Percentiles rank a stretch among this genome's conserved stretches.
phyloP scores from a whole-genome alignment of 768 basidiomycete genomes.

The Tulasnella sp. region DNA sequence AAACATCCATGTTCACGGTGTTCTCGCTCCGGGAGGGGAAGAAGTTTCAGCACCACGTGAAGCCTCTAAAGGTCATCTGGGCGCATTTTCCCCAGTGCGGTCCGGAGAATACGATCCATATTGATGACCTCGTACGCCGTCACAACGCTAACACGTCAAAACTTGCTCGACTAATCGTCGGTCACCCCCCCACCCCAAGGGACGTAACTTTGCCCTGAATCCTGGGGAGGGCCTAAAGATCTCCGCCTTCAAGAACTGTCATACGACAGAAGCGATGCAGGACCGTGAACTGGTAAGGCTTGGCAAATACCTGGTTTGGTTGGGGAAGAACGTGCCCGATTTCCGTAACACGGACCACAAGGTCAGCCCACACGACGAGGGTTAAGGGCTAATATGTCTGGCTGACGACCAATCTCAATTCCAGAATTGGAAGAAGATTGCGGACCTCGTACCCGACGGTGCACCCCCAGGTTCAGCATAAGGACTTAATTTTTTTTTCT shows the following conservation, averaged over 20 bases:
- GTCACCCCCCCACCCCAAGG: slow-evolving; percentile 40
- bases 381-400: slow-evolving; percentile 4
- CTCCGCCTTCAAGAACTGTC: slow-evolving; percentile 72
- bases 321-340: slow-evolving; percentile 53
- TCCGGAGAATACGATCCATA: slow-evolving; percentile 75
- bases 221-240: slow-evolving; percentile 81
- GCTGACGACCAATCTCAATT: not conserved
- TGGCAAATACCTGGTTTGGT: slow-evolving; percentile 60
- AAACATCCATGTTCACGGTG: slow-evolving; percentile 84
- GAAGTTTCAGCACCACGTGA: slow-evolving; percentile 76
- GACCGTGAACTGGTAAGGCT: slow-evolving; percentile 68
- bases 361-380: slow-evolving; percentile 42
- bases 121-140: slow-evolving; percentile 70
- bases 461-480: slow-evolving; percentile 1
- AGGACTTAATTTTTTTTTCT: not conserved
- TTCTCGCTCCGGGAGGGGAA: slow-evolving; percentile 70
- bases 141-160: slow-evolving; percentile 14
- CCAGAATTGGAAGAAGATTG: slow-evolving; percentile 27
- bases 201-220: slow-evolving; percentile 85
- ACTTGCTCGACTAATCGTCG: slow-evolving; percentile 18
- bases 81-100: slow-evolving; percentile 76
- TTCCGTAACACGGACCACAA: slow-evolving; percentile 65
- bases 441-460: not conserved
- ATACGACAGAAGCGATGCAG: slow-evolving; percentile 54
- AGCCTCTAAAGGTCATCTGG: slow-evolving; percentile 82